Conservation (phyloP, 495 filamentous ascomycete genomes). For the Amniculicola lignicola region DNA sequence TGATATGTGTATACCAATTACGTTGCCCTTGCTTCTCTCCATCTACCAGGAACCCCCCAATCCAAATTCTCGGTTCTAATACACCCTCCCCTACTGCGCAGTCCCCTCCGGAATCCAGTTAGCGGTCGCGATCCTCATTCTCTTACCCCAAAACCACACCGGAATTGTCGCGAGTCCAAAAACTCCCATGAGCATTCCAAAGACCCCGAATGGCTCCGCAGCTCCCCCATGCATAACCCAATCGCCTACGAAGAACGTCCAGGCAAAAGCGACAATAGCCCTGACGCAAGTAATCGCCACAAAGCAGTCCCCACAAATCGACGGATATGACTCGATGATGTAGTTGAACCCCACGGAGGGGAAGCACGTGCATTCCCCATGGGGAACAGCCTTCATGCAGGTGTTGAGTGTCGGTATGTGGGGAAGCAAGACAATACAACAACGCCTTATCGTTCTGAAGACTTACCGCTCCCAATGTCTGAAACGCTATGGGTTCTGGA, state of each 20-base stretch:
- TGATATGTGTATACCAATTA: no score
- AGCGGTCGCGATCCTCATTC: slow-evolving; percentile 32
- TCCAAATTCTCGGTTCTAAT: no score
- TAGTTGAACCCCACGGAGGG: slow-evolving; percentile 39
- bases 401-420: not conserved
- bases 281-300: slow-evolving; percentile 33
- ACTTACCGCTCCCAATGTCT: no score
- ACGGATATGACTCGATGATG: slow-evolving; percentile 37
- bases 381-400: not conserved
- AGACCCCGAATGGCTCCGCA: slow-evolving; percentile 38
- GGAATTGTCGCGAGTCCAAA: slow-evolving; percentile 34
- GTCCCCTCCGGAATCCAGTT: slow-evolving; percentile 22
- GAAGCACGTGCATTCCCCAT: not conserved
- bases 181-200: slow-evolving; percentile 39
- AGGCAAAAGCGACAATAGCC: slow-evolving; percentile 37
- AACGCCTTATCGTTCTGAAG: no score
- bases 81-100: not conserved
- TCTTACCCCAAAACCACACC: slow-evolving; percentile 30
- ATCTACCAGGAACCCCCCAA: no score
- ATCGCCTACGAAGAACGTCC: slow-evolving; percentile 36
- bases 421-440: no score
- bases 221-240: slow-evolving; percentile 29
- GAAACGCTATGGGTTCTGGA: no score
- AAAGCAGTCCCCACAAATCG: slow-evolving; percentile 38
- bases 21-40: no score